These are phyloP conservation scores for Ailanthus altissimus DNA, from an alignment of 345 rosid species.

Conservation along the genomic window DNA sequence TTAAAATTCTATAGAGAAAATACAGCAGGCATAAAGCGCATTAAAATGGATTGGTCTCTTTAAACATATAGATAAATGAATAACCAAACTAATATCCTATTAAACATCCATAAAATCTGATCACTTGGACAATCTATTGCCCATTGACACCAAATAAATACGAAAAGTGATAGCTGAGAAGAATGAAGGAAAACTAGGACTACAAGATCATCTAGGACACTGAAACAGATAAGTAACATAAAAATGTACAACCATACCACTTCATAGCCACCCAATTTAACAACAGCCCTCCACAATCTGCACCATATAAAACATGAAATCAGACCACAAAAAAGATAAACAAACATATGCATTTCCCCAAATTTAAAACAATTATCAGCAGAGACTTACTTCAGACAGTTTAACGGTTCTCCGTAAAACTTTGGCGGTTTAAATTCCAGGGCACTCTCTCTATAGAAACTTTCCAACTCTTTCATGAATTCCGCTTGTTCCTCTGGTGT, in stretches of 20 bases:
- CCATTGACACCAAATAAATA: neutral
- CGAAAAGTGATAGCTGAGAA: neutral
- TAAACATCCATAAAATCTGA: neutral
- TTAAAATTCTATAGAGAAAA: neutral
- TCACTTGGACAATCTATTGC: neutral
- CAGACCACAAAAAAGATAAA: conserved; percentile 18
- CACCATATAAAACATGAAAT: conserved; percentile 26
- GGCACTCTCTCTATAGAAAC: conserved; percentile 51
- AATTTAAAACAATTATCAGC: conserved; percentile 24
- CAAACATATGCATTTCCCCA: conserved; percentile 8
- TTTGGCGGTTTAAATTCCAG: conserved; percentile 79
- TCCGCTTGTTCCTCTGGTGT: conserved; percentile 62
- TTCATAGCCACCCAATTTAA: conserved; percentile 83
- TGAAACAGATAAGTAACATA: conserved; percentile 18
- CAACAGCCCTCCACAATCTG: conserved; percentile 86
- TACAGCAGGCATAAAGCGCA: neutral
- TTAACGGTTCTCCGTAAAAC: conserved; percentile 74
- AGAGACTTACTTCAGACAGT: conserved; percentile 68
- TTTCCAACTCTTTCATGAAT: conserved; percentile 75
- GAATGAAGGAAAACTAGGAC: neutral
- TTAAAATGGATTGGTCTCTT: neutral
- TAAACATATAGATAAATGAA: neutral
- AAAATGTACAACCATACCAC: conserved; percentile 56
- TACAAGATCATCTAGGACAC: conserved; percentile 17
- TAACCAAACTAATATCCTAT: neutral